A percentile compares a stretch with the other conserved stretches of the same genome.
Evolutionary conservation across 2,329 filamentous ascomycete genomes (phyloP).

Genomic region (Apiospora hydei): DNA sequence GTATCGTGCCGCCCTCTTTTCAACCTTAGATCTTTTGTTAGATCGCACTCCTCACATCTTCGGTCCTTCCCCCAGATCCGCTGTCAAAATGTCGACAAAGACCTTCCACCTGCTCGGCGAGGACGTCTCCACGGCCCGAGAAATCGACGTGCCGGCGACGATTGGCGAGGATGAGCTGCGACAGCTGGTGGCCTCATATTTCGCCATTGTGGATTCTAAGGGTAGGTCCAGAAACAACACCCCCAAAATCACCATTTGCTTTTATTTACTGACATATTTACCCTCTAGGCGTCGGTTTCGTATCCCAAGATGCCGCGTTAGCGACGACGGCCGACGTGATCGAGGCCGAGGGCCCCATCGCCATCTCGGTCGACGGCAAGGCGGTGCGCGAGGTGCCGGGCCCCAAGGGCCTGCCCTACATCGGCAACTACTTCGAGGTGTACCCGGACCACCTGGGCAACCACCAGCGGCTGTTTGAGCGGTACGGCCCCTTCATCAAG

Average conservation of each 20-base stretch:
- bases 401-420: constrained; percentile 53
- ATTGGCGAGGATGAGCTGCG: constrained; percentile 47
- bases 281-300: constrained; percentile 48
- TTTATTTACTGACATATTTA: constrained; percentile 16
- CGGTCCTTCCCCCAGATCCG: constrained; percentile 3
- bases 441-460: constrained; percentile 66
- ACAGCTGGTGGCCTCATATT: constrained; percentile 50
- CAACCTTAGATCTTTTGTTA: neutral
- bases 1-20: neutral
- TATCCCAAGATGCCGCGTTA: constrained; percentile 41
- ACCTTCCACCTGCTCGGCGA: constrained; percentile 53
- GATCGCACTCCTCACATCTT: constrained; percentile 5
- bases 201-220: constrained; percentile 51
- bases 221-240: constrained; percentile 35
- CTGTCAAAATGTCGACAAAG: constrained; percentile 44
- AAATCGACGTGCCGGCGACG: constrained; percentile 46
- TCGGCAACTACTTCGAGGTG: constrained; percentile 62
- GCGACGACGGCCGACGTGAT: constrained; percentile 46
- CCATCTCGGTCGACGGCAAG: constrained; percentile 57
- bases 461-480: constrained; percentile 60
- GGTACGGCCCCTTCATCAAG: constrained; percentile 59
- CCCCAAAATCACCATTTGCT: too few relatives aligned
- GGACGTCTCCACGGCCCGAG: constrained; percentile 43
- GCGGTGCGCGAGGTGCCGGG: constrained; percentile 58
- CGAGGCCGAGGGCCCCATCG: constrained; percentile 43